A percentile compares a stretch with the other conserved stretches of the same genome.
Conservation (phyloP, 768 basidiomycete genomes). For the Hygrophorus pudorinus region DNA sequence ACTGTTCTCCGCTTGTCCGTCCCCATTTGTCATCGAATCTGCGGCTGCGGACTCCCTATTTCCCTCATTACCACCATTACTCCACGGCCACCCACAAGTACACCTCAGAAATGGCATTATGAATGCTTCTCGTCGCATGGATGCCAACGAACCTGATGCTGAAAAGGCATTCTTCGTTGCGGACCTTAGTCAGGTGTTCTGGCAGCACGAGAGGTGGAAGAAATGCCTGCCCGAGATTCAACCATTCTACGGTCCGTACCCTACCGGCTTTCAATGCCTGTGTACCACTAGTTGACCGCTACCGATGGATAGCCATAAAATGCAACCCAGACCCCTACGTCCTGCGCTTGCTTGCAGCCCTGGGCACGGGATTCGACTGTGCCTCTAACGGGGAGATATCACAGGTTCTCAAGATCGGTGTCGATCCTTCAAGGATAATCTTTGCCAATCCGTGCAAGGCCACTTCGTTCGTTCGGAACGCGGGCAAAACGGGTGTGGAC, state of each 20-base stretch:
- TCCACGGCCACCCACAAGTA: constrained; percentile 58
- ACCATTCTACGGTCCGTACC: constrained; percentile 84
- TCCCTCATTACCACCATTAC: constrained; percentile 55
- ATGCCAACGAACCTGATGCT: constrained; percentile 53
- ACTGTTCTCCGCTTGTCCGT: constrained; percentile 10
- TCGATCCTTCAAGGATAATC: constrained; percentile 77
- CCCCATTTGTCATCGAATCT: constrained; percentile 2
- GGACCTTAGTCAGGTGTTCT: constrained; percentile 82
- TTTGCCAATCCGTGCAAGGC: constrained; percentile 99
- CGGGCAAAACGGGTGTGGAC: constrained; percentile 70
- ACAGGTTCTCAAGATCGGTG: constrained; percentile 63
- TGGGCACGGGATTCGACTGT: constrained; percentile 95
- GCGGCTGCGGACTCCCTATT: constrained; percentile 19
- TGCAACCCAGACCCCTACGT: constrained; percentile 98
- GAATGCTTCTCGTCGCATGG: constrained; percentile 41
- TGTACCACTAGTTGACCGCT: constrained; percentile 14
- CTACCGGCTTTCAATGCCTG: constrained; percentile 4
- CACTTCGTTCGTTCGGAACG: constrained; percentile 80
- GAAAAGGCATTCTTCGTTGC: constrained; percentile 97
- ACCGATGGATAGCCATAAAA: constrained; percentile 63
- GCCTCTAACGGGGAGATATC: constrained; percentile 92
- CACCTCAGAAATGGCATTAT: constrained; percentile 75
- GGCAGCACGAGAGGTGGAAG: constrained; percentile 78
- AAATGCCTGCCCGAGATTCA: constrained; percentile 72
- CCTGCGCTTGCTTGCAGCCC: constrained; percentile 76